Evolutionary conservation across 768 basidiomycete genomes (phyloP), one percentile per base, ranked within the genome.

Genomic region (Rhizopogon rudus): DNA sequence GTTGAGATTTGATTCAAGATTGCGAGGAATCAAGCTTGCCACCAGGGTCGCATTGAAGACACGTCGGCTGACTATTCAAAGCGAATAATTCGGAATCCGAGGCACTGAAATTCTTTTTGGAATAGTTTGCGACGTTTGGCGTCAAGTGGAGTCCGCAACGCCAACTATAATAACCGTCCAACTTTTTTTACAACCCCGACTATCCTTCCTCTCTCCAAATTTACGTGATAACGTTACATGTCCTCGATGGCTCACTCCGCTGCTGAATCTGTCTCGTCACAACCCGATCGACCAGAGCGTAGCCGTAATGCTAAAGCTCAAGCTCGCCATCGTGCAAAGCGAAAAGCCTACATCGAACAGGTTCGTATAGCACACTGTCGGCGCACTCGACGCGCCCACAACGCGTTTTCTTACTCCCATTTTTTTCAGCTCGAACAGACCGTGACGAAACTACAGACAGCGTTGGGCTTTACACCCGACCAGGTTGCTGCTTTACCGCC

Each of bases 321-420:
- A 75, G 91, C 91, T 37, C 77, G 91, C 63, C 91, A 93, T 77
- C 84, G 91, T 57, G 91, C 91, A 68, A 93, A 93, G 71, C 81
- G 91, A 73, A 93, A 93, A 75, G 91, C 91, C 10, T 93, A 93
- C 76, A 92, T 93, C 66, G 90, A 93, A 62, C 88, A 91, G 80
- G 91, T 90, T 52, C 22, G 75, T 63, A 28, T 45, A 43, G 46
- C 35, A 12, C 13, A 37, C 12, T 51, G 46, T 16, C 14, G 46
- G 39, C 20, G 40, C 40, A n/a, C 48, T 2, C 20, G 22, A 55
- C 63, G 51, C 55, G 54, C 25, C 10, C 28, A 6, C 14, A 39
- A 37, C 67, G 53, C 56, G 56, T 60, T 44, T 28, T 37, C 37
- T 53, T 7, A 43, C 33, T 9, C 5, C 52, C 37, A 17, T 8